Conservation (phyloP, 2,329 filamentous ascomycete species). For the Pseudocercospora fuligena region DNA sequence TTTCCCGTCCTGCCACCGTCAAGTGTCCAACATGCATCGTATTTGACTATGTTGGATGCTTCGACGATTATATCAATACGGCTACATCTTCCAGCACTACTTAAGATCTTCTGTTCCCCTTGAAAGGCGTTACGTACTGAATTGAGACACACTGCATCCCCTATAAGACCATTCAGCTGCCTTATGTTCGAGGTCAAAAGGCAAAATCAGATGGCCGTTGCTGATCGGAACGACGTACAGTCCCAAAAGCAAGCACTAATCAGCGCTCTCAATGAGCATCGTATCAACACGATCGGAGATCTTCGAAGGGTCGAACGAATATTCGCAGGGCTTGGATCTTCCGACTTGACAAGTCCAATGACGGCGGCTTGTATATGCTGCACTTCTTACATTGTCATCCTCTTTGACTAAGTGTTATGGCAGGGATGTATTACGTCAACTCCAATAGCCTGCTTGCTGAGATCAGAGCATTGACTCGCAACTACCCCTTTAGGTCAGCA, state of each 20-base stretch:
- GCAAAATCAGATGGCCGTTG: slow-evolving; percentile 16
- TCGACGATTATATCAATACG: slow-evolving; percentile 25
- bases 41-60: slow-evolving; percentile 14
- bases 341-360: slow-evolving; percentile 69
- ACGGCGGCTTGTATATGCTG: slow-evolving; percentile 63
- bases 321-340: slow-evolving; percentile 62
- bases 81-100: slow-evolving; percentile 7
- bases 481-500: slow-evolving; percentile 62
- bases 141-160: too few species aligned
- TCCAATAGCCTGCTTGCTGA: slow-evolving; percentile 72
- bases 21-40: background rate
- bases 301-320: slow-evolving; percentile 72
- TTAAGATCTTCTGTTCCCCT: background rate
- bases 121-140: too few species aligned
- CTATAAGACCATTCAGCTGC: background rate
- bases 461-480: slow-evolving; percentile 68
- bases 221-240: slow-evolving; percentile 36
- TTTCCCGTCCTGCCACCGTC: slow-evolving; percentile 1
- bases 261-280: slow-evolving; percentile 66
- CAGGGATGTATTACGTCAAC: slow-evolving; percentile 68
- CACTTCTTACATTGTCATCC: background rate
- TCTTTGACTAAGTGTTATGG: background rate
- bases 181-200: background rate
- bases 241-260: slow-evolving; percentile 62
- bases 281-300: slow-evolving; percentile 74